Base-by-base conservation (phyloP, 1,139 yeast genomes). In the Pichia terricola region DNA sequence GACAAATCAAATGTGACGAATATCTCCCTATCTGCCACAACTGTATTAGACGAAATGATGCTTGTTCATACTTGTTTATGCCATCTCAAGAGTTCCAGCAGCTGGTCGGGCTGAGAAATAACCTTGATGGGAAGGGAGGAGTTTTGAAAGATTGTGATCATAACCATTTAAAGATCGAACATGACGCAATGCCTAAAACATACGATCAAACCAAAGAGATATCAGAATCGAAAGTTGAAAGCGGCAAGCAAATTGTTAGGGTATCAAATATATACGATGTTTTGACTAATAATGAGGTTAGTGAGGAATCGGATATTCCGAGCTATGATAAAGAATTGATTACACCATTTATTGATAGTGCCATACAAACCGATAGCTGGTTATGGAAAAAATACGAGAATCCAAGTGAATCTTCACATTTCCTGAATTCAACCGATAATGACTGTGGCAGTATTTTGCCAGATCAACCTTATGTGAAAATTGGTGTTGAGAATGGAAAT, bases 1-100 rank as follows among this genome's bases (percentile, higher is more conserved):
- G 72, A 51, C 66, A 69, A 52, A 67, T 70, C 40, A 63, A 73
- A 46, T 70, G 75, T 55, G 72, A 70, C 50, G 75, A 70, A 53
- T 10, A 49, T 3, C 61, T 57, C 26, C 75, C 75, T 4, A 57
- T 58, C 40, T 70, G 75, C 58, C 56, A 52, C 27, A 69, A 69
- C 51, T 70, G 75, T 30, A 11, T 11, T 4, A 28, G 6, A 31
- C 22, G 8, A n/a, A 30, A 37, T 28, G 39, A 37, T 16, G 34
- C 34, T 2, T 37, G 39, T 22, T 37, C 39, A 4, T 37, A 28
- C 22, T 27, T 37, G 34, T 37, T 37, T 34, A 11, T 34, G 25
- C 10, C 48, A 30, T 30, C 32, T 8, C 32, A 30, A 2, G 32
- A 30, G 10, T 30, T 30, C 2, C 32, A 30, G 10, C 32, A 30